Percentiles rank a stretch among this genome's conserved stretches.
These are phyloP conservation scores for Alliaria petiolata DNA, from an alignment of 345 rosid genomes.

Conservation along the genomic window DNA sequence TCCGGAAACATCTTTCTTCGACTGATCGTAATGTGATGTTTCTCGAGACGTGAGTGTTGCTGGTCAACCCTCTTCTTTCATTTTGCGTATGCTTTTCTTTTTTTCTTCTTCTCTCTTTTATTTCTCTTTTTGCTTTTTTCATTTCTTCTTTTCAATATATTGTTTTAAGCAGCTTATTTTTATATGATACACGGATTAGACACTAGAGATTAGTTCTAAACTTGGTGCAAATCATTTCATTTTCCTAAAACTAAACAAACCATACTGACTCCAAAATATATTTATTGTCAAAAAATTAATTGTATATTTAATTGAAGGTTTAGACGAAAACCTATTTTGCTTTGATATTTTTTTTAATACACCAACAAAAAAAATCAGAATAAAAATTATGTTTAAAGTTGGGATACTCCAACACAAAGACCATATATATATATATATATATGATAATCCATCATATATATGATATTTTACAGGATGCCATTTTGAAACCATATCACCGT, in stretches of 20 bases:
- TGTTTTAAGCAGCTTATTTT: too few relatives aligned
- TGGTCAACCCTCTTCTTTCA: slow-evolving; percentile 17
- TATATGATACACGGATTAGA: too few relatives aligned
- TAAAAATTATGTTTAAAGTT: background rate
- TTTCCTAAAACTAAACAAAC: too few relatives aligned
- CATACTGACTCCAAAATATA: too few relatives aligned
- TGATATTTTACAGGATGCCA: background rate
- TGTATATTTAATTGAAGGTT: background rate
- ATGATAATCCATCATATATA: background rate
- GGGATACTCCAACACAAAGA: background rate
- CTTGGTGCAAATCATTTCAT: too few relatives aligned
- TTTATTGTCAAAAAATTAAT: too few relatives aligned
- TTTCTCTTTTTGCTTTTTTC: background rate
- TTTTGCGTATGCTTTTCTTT: background rate
- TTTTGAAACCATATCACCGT: background rate
- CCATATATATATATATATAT: background rate
- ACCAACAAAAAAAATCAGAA: too few relatives aligned
- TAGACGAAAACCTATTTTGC: background rate
- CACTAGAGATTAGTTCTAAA: too few relatives aligned
- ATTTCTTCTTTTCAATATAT: background rate
- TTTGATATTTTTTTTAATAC: too few relatives aligned
- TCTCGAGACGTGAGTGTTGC: slow-evolving; percentile 12
- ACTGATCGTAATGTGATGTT: slow-evolving; percentile 14
- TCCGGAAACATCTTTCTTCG: background rate
- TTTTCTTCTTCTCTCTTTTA: background rate